Base-by-base conservation (phyloP, 129 eudicot genomes). In the Calendula officinalis region DNA sequence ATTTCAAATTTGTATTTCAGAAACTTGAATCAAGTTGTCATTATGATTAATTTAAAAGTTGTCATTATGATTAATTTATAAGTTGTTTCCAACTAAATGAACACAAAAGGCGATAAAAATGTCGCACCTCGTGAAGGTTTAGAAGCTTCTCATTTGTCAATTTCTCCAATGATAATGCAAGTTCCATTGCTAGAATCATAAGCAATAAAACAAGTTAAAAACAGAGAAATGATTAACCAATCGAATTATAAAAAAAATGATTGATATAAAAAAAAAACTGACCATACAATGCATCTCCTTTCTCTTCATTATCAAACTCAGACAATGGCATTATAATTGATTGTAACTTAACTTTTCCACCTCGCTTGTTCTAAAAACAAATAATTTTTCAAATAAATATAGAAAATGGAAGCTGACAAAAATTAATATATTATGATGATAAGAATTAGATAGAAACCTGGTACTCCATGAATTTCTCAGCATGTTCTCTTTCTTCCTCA, bases 231-330 rank as follows among this genome's bases (percentile, higher is more conserved):
- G 30, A 15, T 39, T 17, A 27, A 37, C 8, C 35, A 69, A 68
- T 12, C 48, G 36, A 67, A 56, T 22, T 22, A 22, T 22, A 22
- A 1, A 22, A 22, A 22, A 22, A 22, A 22, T 2, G 2, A 22
- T 22, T 22, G 30, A 22, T 22, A 22, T 22, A 22, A 0, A 22
- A 22, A 22, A 22, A 22, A 22, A 22, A 22, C 30, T 58, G 71
- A 87, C 98, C 91, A 77, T 84, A 82, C 65, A 91, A 74, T 50
- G 98, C 98, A 76, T 84, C 96, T 47, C 98, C 98, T 77, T 91
- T 91, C 59, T 87, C 96, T 56, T 72, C 87, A 79, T 91, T 83
- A 65, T 91, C 91, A 62, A 82, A 91, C 75, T 91, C 98, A 4
- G 96, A 78, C 4, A 82, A 58, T 0, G 96, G 94, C 98, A 87